phyloP scores from a whole-genome alignment of 2,329 filamentous ascomycete species.

The Talaromyces sp. region DNA sequence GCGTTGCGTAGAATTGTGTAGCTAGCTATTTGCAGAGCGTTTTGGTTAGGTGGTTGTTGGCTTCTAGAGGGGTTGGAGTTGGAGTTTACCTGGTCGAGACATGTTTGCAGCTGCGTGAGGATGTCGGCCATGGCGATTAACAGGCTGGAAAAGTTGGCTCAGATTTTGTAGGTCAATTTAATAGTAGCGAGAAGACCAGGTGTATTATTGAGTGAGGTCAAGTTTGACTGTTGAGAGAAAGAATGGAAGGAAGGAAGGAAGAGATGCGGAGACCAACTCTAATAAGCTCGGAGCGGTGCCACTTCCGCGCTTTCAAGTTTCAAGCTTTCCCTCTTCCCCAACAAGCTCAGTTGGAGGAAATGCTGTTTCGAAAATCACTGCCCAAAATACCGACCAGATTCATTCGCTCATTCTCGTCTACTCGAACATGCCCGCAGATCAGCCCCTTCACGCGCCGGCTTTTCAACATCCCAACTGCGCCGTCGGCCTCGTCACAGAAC shows the following conservation, averaged over 20 bases:
- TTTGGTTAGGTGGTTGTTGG: background rate
- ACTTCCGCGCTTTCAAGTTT: background rate
- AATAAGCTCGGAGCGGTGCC: background rate
- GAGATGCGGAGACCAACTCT: background rate
- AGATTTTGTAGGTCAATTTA: background rate
- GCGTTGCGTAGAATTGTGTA: slow-evolving; percentile 48
- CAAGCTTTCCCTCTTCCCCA: background rate
- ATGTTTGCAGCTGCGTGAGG: slow-evolving; percentile 47
- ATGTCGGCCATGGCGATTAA: slow-evolving; percentile 39
- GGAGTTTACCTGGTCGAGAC: slow-evolving; percentile 41
- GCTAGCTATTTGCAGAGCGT: slow-evolving; percentile 30
- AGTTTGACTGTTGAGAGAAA: background rate
- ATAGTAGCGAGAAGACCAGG: background rate
- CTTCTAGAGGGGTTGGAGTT: background rate
- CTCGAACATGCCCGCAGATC: background rate
- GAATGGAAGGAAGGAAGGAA: too few species aligned
- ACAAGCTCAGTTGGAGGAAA: background rate
- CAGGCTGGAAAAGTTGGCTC: background rate
- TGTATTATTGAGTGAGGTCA: background rate
- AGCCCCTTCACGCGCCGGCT: slow-evolving; percentile 30
- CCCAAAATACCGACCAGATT: background rate
- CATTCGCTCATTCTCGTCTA: slow-evolving; percentile 9
- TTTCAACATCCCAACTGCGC: slow-evolving; percentile 31
- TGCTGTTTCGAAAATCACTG: slow-evolving; percentile 1
- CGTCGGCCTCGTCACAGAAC: slow-evolving; percentile 27